Conservation (phyloP, 768 basidiomycete genomes). For the Mycena venus region DNA sequence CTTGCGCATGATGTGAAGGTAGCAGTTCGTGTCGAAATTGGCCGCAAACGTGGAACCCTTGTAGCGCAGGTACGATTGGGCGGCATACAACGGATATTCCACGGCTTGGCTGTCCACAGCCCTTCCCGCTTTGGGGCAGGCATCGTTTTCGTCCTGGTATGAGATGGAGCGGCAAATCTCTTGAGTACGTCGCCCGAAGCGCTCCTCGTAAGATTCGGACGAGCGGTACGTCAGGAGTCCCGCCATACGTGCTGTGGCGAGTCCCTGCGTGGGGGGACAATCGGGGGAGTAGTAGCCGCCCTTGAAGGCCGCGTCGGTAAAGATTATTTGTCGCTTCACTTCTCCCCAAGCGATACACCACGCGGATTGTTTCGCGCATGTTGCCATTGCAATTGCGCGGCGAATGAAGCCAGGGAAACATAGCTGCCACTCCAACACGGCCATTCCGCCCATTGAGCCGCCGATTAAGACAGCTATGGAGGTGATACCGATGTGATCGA, state of each 20-base stretch:
- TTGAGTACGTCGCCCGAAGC: slow-evolving; percentile 96
- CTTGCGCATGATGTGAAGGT: slow-evolving; percentile 83
- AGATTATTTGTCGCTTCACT: slow-evolving; percentile 95
- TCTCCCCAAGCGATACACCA: slow-evolving; percentile 99
- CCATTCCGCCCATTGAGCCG: slow-evolving; percentile 99
- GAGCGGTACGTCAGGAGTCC: slow-evolving; percentile 94
- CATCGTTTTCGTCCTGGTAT: too few relatives aligned
- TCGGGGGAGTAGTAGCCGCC: slow-evolving; percentile 83
- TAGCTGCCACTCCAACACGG: slow-evolving; percentile 94
- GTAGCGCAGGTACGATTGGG: slow-evolving; percentile 96
- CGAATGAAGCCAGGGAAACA: slow-evolving; percentile 88
- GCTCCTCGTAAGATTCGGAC: slow-evolving; percentile 91
- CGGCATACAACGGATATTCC: slow-evolving; percentile 80
- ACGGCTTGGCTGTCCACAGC: slow-evolving; percentile 80
- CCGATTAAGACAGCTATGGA: slow-evolving; percentile 96
- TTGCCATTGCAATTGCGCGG: slow-evolving; percentile 93
- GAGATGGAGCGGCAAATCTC: too few relatives aligned
- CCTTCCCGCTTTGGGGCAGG: background rate
- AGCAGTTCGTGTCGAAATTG: slow-evolving; percentile 98
- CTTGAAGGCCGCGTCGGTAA: slow-evolving; percentile 89
- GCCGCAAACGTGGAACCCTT: slow-evolving; percentile 96
- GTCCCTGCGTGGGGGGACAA: slow-evolving; percentile 82
- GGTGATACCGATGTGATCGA: slow-evolving; percentile 84
- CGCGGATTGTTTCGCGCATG: slow-evolving; percentile 93
- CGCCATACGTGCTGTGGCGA: slow-evolving; percentile 95